These are phyloP conservation scores for Claviceps fusiformis DNA, from an alignment of 2,329 filamentous ascomycete genomes.

Conservation along the genomic window DNA sequence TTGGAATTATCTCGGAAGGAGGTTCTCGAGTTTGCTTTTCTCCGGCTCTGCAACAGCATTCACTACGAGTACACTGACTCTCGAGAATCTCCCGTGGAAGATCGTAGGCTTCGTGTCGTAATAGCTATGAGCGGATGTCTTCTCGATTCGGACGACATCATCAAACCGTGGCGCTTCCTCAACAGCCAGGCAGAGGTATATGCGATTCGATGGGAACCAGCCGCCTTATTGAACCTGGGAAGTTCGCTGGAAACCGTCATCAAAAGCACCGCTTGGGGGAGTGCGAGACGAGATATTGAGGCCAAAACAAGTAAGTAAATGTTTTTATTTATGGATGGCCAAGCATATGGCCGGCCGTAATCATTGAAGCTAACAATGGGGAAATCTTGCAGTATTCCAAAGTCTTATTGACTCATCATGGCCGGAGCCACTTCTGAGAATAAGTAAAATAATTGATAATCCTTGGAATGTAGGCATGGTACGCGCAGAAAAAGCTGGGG, in stretches of 20 bases:
- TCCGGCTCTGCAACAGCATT: constrained; percentile 49
- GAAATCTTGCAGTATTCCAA: constrained; percentile 30
- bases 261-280: constrained; percentile 66
- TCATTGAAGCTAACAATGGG: background rate
- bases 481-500: constrained; percentile 58
- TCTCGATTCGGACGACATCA: constrained; percentile 54
- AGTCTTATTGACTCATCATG: constrained; percentile 46
- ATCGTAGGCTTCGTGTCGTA: constrained; percentile 64
- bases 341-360: background rate
- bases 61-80: constrained; percentile 30
- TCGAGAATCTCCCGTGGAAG: constrained; percentile 36
- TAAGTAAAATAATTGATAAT: constrained; percentile 67
- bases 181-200: constrained; percentile 66
- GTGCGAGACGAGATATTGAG: constrained; percentile 42
- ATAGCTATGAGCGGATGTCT: constrained; percentile 78
- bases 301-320: constrained; percentile 30
- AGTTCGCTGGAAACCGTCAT: constrained; percentile 64
- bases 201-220: constrained; percentile 69
- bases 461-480: constrained; percentile 66
- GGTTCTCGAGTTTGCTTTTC: constrained; percentile 76
- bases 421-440: constrained; percentile 49
- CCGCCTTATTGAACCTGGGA: constrained; percentile 64
- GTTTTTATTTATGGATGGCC: background rate
- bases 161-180: constrained; percentile 62
- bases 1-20: constrained; percentile 81